phyloP scores from a whole-genome alignment of 2,329 filamentous ascomycete species.

The Microsporum ferrugineum region DNA sequence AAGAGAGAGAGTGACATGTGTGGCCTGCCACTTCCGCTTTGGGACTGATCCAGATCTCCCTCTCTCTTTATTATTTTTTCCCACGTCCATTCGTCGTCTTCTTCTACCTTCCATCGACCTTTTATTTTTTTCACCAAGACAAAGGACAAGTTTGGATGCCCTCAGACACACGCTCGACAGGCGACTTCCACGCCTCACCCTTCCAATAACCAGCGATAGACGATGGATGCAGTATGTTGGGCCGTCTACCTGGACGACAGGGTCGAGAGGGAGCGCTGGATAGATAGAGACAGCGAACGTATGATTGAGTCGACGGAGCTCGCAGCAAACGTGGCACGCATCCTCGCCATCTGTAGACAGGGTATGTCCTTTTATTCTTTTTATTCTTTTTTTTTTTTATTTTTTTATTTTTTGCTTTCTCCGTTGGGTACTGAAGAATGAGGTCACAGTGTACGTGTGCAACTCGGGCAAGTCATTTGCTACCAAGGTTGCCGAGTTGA shows the following conservation, averaged over 20 bases:
- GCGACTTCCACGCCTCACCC: background rate
- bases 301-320: slow-evolving; percentile 35
- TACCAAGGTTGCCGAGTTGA: slow-evolving; percentile 42
- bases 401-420: no score
- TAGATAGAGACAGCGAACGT: slow-evolving; percentile 21
- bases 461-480: slow-evolving; percentile 43
- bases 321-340: slow-evolving; percentile 37
- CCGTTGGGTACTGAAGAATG: no score
- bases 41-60: background rate
- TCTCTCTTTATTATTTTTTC: background rate
- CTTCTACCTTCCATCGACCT: background rate
- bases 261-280: slow-evolving; percentile 35
- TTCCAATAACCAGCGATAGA: slow-evolving; percentile 6
- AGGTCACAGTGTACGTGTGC: slow-evolving; percentile 41
- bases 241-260: slow-evolving; percentile 39
- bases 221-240: slow-evolving; percentile 33
- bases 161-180: background rate
- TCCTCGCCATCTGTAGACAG: slow-evolving; percentile 43
- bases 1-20: background rate
- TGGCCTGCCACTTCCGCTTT: background rate
- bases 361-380: slow-evolving; percentile 28
- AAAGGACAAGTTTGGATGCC: background rate
- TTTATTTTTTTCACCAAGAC: background rate
- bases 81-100: background rate
- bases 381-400: background rate